These are phyloP conservation scores for Hypomyces rosellus DNA, from an alignment of 2,329 filamentous ascomycete genomes.

Conservation along the genomic window DNA sequence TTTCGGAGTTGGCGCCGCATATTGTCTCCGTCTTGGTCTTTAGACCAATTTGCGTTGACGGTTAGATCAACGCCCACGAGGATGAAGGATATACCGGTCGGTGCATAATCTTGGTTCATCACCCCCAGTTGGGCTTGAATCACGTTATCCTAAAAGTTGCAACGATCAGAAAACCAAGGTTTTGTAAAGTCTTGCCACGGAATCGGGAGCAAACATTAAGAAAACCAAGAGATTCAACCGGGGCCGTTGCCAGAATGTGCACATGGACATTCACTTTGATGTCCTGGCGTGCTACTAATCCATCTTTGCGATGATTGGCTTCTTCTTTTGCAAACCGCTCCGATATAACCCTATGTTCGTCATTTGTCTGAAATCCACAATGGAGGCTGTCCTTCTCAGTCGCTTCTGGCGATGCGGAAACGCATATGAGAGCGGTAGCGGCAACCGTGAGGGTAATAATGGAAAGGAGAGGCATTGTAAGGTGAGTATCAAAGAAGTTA, in stretches of 20 bases:
- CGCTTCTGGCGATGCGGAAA: too few species aligned
- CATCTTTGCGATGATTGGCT: not conserved
- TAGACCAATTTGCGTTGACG: slow-evolving; percentile 40
- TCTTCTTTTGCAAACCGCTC: slow-evolving; percentile 1
- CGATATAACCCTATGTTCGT: not conserved
- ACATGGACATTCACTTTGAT: slow-evolving; percentile 3
- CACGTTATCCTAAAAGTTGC: slow-evolving; percentile 4
- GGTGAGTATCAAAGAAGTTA: too few species aligned
- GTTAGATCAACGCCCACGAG: slow-evolving; percentile 36
- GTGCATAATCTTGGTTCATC: slow-evolving; percentile 37
- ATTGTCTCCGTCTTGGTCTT: slow-evolving; percentile 26
- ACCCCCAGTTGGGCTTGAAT: slow-evolving; percentile 32
- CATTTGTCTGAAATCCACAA: not conserved
- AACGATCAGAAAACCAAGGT: not conserved
- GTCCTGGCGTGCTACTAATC: not conserved
- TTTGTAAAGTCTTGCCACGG: not conserved
- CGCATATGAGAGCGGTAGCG: too few species aligned
- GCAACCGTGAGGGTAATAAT: too few species aligned
- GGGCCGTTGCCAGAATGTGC: slow-evolving; percentile 4
- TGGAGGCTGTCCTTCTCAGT: not conserved
- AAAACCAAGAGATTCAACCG: not conserved
- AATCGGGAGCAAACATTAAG: not conserved
- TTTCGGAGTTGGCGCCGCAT: slow-evolving; percentile 33
- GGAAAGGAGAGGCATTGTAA: too few species aligned
- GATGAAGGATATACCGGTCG: slow-evolving; percentile 37